phyloP scores from a whole-genome alignment of 139 green algal species.

The Chloropicon primus region DNA sequence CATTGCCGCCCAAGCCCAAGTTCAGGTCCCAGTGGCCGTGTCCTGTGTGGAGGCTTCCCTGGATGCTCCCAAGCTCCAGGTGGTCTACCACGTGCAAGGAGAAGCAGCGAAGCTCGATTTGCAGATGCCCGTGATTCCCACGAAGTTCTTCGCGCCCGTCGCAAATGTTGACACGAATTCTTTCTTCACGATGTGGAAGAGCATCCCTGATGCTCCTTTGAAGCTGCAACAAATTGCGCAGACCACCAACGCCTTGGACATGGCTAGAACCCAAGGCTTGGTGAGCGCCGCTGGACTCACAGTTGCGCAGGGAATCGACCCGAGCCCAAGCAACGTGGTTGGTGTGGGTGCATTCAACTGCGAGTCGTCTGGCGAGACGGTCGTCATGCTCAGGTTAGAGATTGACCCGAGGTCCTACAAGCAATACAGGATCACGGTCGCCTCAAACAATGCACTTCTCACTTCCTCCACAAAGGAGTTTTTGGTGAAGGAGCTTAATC shows the following conservation, averaged over 20 bases:
- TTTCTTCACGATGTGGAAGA: not conserved
- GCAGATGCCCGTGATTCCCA: constrained; percentile 26
- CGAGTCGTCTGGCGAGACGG: not conserved
- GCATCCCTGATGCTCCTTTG: not conserved
- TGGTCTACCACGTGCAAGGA: constrained; percentile 22
- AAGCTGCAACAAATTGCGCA: not conserved
- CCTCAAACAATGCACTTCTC: not conserved
- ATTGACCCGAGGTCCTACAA: not conserved
- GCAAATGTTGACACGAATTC: constrained; percentile 18
- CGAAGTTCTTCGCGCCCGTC: constrained; percentile 52
- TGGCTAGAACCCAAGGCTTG: not conserved
- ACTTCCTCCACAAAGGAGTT: not conserved
- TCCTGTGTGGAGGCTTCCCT: constrained; percentile 27
- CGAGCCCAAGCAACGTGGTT: not conserved
- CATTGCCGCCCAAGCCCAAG: constrained; percentile 43
- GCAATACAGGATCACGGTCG: not conserved
- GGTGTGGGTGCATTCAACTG: not conserved
- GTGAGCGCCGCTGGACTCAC: not conserved
- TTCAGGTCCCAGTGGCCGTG: constrained; percentile 36
- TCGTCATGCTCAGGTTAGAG: not conserved
- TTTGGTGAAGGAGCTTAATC: not conserved
- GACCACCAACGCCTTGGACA: not conserved
- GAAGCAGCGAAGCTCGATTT: not conserved
- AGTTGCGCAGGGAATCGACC: not conserved
- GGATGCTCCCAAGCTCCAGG: constrained; percentile 29